Evolutionary conservation across 805 yeast genomes (phyloP), one percentile per base, ranked within the genome.

Genomic region (Maudiozyma turicensis): DNA sequence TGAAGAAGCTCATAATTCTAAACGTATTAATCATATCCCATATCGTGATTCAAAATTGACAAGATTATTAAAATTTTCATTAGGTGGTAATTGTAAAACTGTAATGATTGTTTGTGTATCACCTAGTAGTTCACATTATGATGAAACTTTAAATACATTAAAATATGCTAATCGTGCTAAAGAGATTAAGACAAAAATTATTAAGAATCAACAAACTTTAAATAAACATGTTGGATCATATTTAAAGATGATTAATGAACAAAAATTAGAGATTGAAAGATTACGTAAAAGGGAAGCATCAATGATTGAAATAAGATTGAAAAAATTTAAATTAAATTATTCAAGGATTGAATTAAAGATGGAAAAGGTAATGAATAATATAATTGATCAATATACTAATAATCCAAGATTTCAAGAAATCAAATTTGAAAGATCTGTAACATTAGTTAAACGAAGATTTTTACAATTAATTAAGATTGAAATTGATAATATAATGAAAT

Each of bases 101-200:
- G 90, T 88, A 5, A 91, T 91, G 98, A 86, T 91, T 55, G 97
- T 89, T 1, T 91, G 98, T 66, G 77, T 91, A 3, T 83, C 95
- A 4, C 97, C 97, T 0, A 84, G 89, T 51, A 78, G 86, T 32
- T 74, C 72, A 42, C 97, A 91, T 65, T 89, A 88, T 64, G 98
- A 91, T 60, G 98, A 91, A 61, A 90, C 98, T 0, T 71, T 86
- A 47, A 91, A 91, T 63, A 87, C 97, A 0, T 74, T 91, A 52
- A 86, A 87, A 62, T 91, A 90, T 65, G 97, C 97, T 0, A 81
- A 88, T 61, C 71, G 96, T 40, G 97, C 96, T 13, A 89, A 89
- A 61, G 89, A 84, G 55, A 90, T 90, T 56, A 86, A 86, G 61
- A 90, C 96, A 0, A 86, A 86, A 56, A 71, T 86, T 2, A 73